phyloP scores from a whole-genome alignment of 2,329 filamentous ascomycete genomes.

The Paecilomyces dactylethromorphus region DNA sequence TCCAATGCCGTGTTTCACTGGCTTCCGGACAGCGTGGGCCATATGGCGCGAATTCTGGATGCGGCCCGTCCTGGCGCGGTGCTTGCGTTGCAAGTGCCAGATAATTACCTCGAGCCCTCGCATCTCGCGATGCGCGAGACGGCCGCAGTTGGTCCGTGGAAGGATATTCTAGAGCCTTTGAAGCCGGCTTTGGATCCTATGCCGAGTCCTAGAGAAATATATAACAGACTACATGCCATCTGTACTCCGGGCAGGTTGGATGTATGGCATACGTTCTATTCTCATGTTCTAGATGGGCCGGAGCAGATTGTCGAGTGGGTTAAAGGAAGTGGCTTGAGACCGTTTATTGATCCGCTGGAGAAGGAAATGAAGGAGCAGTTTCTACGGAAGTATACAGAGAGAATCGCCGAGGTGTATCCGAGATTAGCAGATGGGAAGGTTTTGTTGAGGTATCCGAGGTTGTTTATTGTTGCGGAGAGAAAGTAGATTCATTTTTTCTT shows the following conservation, averaged over 20 bases:
- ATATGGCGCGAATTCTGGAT: slow-evolving; percentile 37
- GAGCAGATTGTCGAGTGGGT: slow-evolving; percentile 54
- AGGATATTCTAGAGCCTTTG: slow-evolving; percentile 15
- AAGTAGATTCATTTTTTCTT: slow-evolving; percentile 7
- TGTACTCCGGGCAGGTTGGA: slow-evolving; percentile 34
- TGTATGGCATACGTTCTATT: slow-evolving; percentile 51
- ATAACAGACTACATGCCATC: slow-evolving; percentile 42
- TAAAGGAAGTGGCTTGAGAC: slow-evolving; percentile 50
- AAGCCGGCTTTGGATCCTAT: slow-evolving; percentile 42
- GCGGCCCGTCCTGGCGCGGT: slow-evolving; percentile 39
- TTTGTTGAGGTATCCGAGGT: slow-evolving; percentile 34
- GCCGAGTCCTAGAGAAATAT: slow-evolving; percentile 42
- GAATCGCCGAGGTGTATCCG: slow-evolving; percentile 41
- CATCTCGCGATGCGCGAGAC: slow-evolving; percentile 47
- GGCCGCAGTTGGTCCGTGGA: slow-evolving; percentile 35
- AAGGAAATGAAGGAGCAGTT: slow-evolving; percentile 38
- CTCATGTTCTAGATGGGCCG: slow-evolving; percentile 45
- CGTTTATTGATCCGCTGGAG: slow-evolving; percentile 46
- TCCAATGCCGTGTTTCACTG: slow-evolving; percentile 57
- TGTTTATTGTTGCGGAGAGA: slow-evolving; percentile 16
- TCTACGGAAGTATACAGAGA: slow-evolving; percentile 41
- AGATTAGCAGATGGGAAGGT: slow-evolving; percentile 46
- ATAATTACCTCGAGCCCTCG: slow-evolving; percentile 45
- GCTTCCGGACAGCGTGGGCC: slow-evolving; percentile 27
- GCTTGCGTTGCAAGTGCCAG: slow-evolving; percentile 49